Evolutionary conservation across 228 moss, liverwort and hornwort genomes (phyloP).

Genomic region (Sphagnum fallax): DNA sequence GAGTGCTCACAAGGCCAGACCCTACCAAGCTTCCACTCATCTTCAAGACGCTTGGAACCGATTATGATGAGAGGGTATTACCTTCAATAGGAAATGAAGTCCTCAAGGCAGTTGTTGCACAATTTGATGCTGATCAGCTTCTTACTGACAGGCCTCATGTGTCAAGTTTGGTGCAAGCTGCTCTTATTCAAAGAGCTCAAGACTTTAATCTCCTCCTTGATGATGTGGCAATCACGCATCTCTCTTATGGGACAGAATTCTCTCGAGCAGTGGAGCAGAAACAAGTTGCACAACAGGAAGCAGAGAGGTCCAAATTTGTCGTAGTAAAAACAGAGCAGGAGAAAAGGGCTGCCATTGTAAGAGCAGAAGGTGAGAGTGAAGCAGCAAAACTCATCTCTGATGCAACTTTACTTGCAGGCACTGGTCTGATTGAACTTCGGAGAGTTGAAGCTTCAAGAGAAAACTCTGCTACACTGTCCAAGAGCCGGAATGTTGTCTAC

Average conservation of each 20-base stretch:
- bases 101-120: background rate
- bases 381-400: conserved; percentile 11
- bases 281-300: conserved; percentile 6
- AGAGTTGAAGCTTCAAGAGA: conserved; percentile 8
- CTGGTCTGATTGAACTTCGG: conserved; percentile 4
- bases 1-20: conserved; percentile 1
- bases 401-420: conserved; percentile 4
- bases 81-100: conserved; percentile 3
- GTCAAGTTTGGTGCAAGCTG: background rate
- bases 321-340: conserved; percentile 8
- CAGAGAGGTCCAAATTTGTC: conserved; percentile 7
- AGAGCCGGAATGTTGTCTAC: conserved; percentile 10
- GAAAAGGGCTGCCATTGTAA: background rate
- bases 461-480: conserved; percentile 6
- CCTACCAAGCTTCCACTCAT: background rate
- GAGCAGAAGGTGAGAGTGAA: conserved; percentile 7
- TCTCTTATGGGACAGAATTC: conserved; percentile 5
- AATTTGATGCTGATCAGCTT: conserved; percentile 6
- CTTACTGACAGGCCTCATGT: background rate
- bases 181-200: background rate
- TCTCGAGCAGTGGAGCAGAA: conserved; percentile 2
- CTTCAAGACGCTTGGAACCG: conserved; percentile 1
- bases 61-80: conserved; percentile 1
- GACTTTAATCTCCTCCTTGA: conserved; percentile 8
- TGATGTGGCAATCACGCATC: conserved; percentile 7